A percentile compares a stretch with the other conserved stretches of the same genome.
Evolutionary conservation across 768 basidiomycete genomes (phyloP).

Genomic region (Cyathus striatus): DNA sequence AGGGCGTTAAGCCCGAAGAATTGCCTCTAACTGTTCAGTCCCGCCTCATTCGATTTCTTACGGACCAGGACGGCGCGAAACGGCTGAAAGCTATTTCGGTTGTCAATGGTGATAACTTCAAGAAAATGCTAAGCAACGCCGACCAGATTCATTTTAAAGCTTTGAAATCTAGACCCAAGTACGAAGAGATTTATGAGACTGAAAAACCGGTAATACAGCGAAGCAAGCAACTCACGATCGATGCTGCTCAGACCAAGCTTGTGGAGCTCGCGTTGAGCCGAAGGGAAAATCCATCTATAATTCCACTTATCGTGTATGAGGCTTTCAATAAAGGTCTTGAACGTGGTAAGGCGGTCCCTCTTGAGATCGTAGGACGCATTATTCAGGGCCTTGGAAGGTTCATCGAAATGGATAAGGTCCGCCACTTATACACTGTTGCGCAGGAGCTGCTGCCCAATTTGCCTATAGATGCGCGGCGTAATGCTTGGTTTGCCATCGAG

Average conservation of each 20-base stretch:
- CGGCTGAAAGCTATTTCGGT: too few relatives aligned
- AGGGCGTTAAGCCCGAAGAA: too few relatives aligned
- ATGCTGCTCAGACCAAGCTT: constrained; percentile 4
- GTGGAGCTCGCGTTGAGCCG: constrained; percentile 6
- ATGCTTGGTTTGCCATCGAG: constrained; percentile 75
- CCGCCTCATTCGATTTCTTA: too few relatives aligned
- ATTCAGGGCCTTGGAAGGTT: constrained; percentile 66
- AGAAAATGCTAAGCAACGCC: too few relatives aligned
- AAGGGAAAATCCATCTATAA: neutral
- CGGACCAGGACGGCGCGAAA: too few relatives aligned
- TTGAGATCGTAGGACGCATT: constrained; percentile 50
- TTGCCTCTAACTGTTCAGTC: too few relatives aligned
- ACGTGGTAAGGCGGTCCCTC: constrained; percentile 42
- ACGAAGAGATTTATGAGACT: too few relatives aligned
- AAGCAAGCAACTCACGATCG: too few relatives aligned
- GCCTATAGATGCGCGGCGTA: constrained; percentile 31
- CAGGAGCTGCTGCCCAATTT: constrained; percentile 41
- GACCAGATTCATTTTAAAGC: too few relatives aligned
- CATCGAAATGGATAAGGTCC: constrained; percentile 55
- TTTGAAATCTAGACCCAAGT: too few relatives aligned
- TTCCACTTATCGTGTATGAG: constrained; percentile 32
- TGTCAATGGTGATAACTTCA: too few relatives aligned
- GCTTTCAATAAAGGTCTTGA: constrained; percentile 42
- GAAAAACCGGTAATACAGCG: too few relatives aligned
- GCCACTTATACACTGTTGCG: constrained; percentile 62